Percentiles rank a stretch among this genome's conserved stretches.
Evolutionary conservation across 2,329 filamentous ascomycete genomes (phyloP).

Genomic region (Pyrenochaeta sp.): DNA sequence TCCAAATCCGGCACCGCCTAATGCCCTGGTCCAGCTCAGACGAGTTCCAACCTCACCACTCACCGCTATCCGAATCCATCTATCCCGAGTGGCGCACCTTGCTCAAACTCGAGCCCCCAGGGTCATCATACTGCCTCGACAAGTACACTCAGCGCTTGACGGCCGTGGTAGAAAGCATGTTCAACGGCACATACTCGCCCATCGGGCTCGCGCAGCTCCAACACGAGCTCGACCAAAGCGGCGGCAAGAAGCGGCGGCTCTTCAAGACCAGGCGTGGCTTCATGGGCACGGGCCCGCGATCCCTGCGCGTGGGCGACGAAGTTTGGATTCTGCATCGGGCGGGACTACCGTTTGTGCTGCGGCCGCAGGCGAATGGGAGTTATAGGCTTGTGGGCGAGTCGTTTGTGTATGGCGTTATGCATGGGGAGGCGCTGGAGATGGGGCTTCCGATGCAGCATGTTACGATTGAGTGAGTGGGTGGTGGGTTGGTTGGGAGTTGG

Average conservation of each 20-base stretch:
- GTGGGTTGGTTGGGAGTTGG: no score
- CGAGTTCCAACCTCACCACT: conserved; percentile 35
- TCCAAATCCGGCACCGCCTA: conserved; percentile 34
- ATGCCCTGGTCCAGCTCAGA: conserved; percentile 35
- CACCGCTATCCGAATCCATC: conserved; percentile 30
- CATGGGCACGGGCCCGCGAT: conserved; percentile 31
- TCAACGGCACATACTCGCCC: conserved; percentile 37
- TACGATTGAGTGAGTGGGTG: conserved; percentile 15
- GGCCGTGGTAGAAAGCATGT: conserved; percentile 30
- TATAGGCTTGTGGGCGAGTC: conserved; percentile 33
- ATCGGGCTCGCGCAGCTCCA: conserved; percentile 34
- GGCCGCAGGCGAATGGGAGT: conserved; percentile 18
- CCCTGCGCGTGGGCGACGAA: conserved; percentile 25
- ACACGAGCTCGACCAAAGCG: conserved; percentile 36
- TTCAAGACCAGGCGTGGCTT: conserved; percentile 28
- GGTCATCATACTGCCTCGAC: conserved; percentile 21
- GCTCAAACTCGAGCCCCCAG: conserved; percentile 24
- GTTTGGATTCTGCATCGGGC: conserved; percentile 28
- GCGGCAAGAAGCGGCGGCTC: conserved; percentile 26
- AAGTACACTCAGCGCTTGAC: conserved; percentile 26
- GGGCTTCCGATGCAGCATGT: conserved; percentile 16
- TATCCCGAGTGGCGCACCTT: conserved; percentile 37
- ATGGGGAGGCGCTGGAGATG: conserved; percentile 25
- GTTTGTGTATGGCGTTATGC: conserved; percentile 35
- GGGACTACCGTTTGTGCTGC: conserved; percentile 25